Conservation (phyloP, 108 stramenopile species). For the Cyclotella cryptica region DNA sequence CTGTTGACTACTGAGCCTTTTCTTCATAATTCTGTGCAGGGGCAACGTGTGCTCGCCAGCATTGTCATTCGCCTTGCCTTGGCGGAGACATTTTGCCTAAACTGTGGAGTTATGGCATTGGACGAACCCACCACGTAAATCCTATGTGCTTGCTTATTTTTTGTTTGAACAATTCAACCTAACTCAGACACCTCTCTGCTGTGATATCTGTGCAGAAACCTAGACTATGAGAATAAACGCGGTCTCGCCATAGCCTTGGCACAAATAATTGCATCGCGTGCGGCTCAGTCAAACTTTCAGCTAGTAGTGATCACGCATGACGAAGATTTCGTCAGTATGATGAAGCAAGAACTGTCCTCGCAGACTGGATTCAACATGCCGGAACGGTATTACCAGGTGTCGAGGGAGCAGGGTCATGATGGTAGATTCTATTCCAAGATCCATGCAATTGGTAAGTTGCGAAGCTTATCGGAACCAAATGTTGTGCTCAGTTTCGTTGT, state of each 20-base stretch:
- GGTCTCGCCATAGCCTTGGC: conserved; percentile 95
- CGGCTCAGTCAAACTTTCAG: conserved; percentile 96
- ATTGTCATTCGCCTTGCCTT: conserved; percentile 99
- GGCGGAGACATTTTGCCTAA: conserved; percentile 97
- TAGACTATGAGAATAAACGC: conserved; percentile 93
- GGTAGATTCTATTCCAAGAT: conserved; percentile 88
- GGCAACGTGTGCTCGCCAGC: conserved; percentile 93
- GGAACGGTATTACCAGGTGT: conserved; percentile 93
- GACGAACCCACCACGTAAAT: conserved; percentile 93
- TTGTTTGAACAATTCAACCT: not conserved
- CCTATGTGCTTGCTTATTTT: not conserved
- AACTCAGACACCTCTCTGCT: not conserved
- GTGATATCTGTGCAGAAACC: conserved; percentile 56
- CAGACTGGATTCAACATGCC: conserved; percentile 94
- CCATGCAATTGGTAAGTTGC: conserved; percentile 59
- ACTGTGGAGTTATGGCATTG: conserved; percentile 95
- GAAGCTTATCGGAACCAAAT: not conserved
- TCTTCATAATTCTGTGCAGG: conserved; percentile 49
- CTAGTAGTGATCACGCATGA: conserved; percentile 99
- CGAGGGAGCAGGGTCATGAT: conserved; percentile 85
- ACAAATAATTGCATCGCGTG: conserved; percentile 90
- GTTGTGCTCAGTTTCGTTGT: not conserved
- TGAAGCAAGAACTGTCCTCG: conserved; percentile 88
- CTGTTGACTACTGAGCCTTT: conserved; percentile 51
- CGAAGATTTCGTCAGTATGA: conserved; percentile 96